Conservation (phyloP, 768 basidiomycete species). For the Trametes cinnabarina region DNA sequence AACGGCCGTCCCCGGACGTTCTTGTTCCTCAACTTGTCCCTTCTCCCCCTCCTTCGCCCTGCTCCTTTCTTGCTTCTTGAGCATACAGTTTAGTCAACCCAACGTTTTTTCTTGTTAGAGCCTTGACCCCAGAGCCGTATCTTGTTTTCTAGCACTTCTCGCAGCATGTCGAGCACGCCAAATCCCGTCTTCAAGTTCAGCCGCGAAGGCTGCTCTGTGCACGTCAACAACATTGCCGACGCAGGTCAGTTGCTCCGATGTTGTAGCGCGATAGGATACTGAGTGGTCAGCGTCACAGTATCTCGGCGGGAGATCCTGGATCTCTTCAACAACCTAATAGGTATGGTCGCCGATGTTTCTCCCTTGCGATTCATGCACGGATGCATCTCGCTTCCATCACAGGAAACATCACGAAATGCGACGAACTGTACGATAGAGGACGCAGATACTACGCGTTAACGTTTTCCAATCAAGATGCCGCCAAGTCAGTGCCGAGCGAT, state of each 20-base stretch:
- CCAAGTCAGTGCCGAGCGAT: constrained; percentile 41
- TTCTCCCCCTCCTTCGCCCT: constrained; percentile 1
- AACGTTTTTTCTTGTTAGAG: not conserved
- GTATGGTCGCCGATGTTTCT: constrained; percentile 31
- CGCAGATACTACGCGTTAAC: constrained; percentile 49
- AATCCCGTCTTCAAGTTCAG: constrained; percentile 36
- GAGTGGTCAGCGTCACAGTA: constrained; percentile 23
- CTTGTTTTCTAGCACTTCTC: constrained; percentile 1
- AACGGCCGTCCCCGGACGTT: constrained; percentile 22
- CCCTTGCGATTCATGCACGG: not conserved
- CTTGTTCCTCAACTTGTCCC: constrained; percentile 18
- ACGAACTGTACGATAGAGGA: constrained; percentile 21
- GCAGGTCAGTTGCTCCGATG: constrained; percentile 28
- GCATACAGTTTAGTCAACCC: constrained; percentile 5
- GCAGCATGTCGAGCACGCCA: constrained; percentile 16
- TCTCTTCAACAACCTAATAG: constrained; percentile 57
- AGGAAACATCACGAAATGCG: constrained; percentile 50
- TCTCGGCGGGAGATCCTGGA: constrained; percentile 48
- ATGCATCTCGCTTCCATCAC: not conserved
- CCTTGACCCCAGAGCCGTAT: too few relatives aligned
- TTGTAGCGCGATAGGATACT: not conserved
- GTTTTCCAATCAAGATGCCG: constrained; percentile 52
- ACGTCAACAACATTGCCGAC: constrained; percentile 41
- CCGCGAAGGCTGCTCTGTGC: constrained; percentile 44
- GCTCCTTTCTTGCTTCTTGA: constrained; percentile 19